phyloP scores from a whole-genome alignment of 306 rosid species.

The Inga leiocalycina region DNA sequence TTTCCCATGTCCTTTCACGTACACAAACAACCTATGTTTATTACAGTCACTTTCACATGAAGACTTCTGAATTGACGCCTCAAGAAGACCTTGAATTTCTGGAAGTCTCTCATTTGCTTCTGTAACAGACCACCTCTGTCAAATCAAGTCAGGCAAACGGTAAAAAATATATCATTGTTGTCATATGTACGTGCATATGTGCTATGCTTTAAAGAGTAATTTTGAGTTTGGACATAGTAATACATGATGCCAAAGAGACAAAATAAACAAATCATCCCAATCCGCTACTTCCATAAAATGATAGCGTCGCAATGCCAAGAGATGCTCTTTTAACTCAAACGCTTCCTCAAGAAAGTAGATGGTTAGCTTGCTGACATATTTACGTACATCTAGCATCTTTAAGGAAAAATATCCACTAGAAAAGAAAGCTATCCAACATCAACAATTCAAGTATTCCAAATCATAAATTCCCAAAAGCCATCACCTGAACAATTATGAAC shows the following conservation, averaged over 20 bases:
- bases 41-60: conserved; percentile 76
- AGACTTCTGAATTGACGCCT: conserved; percentile 88
- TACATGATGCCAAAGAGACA: conserved; percentile 89
- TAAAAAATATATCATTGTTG: conserved; percentile 26
- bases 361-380: conserved; percentile 86
- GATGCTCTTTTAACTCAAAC: conserved; percentile 86
- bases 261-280: conserved; percentile 95
- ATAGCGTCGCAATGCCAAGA: conserved; percentile 80
- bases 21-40: conserved; percentile 84
- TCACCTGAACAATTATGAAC: too few relatives aligned
- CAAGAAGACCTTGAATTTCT: conserved; percentile 89
- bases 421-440: too few relatives aligned
- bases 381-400: too few relatives aligned
- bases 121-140: conserved; percentile 79
- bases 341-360: conserved; percentile 88
- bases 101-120: conserved; percentile 81
- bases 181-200: not conserved
- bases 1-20: conserved; percentile 70
- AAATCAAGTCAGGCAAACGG: conserved; percentile 43
- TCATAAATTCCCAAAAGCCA: too few relatives aligned
- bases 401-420: too few relatives aligned
- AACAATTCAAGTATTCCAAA: too few relatives aligned
- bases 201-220: conserved; percentile 26
- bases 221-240: conserved; percentile 35
- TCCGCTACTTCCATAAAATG: conserved; percentile 95